Conservation (phyloP, 495 filamentous ascomycete genomes). For the Ascobolus immersus region DNA sequence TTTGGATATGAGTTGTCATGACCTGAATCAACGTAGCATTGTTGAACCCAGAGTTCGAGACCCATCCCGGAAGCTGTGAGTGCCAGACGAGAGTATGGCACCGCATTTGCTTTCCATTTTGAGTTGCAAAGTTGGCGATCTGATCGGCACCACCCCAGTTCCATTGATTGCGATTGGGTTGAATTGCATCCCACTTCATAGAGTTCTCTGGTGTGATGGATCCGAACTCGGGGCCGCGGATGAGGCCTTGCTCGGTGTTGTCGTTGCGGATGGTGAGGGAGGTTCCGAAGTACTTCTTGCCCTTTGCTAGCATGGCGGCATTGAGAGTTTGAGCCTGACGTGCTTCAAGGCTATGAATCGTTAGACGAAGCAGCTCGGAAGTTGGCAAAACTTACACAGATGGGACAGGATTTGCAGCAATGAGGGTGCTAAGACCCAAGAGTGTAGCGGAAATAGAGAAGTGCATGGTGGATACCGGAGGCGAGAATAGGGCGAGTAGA, state of each 20-base stretch:
- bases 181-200: constrained; percentile 27
- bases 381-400: too few relatives aligned
- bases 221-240: constrained; percentile 29
- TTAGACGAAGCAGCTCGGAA: too few relatives aligned
- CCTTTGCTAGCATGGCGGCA: constrained; percentile 29
- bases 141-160: constrained; percentile 25
- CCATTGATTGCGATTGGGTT: constrained; percentile 28
- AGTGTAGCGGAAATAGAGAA: too few relatives aligned
- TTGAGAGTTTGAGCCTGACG: too few relatives aligned
- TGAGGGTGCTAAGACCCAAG: too few relatives aligned
- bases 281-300: constrained; percentile 31
- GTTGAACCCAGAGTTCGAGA: constrained; percentile 13
- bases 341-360: too few relatives aligned
- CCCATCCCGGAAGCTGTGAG: constrained; percentile 25
- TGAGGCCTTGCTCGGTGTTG: constrained; percentile 12
- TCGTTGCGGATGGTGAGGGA: constrained; percentile 11
- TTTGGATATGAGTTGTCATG: constrained; percentile 27
- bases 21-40: constrained; percentile 26
- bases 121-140: constrained; percentile 24
- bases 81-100: constrained; percentile 41
- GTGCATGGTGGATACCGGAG: too few relatives aligned
- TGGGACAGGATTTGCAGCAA: too few relatives aligned
- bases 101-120: constrained; percentile 27
- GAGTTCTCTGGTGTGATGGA: constrained; percentile 34
- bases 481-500: too few relatives aligned